Evolutionary conservation across 208 protist species (phyloP).

Genomic region (Acanthamoeba castellanii): DNA sequence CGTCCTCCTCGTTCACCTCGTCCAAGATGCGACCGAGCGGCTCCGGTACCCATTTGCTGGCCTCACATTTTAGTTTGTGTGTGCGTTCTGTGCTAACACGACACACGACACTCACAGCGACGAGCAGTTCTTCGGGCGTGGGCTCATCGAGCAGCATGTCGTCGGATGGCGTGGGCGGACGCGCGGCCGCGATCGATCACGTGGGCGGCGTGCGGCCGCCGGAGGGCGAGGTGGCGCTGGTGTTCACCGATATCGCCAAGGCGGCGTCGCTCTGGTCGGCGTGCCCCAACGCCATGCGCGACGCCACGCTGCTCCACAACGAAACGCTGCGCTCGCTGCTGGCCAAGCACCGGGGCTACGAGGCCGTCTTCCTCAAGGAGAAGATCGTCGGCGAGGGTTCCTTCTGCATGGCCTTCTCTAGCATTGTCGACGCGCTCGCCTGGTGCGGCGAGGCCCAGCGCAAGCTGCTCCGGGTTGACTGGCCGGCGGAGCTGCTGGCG

Average conservation of each 20-base stretch:
- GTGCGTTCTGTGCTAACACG: neutral
- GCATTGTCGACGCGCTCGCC: neutral
- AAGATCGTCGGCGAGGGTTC: slow-evolving; percentile 58
- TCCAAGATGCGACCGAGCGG: neutral
- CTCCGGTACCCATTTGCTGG: neutral
- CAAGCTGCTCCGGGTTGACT: slow-evolving; percentile 28
- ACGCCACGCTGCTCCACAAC: slow-evolving; percentile 72
- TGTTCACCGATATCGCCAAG: slow-evolving; percentile 52
- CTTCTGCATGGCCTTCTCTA: slow-evolving; percentile 59
- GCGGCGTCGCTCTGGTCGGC: slow-evolving; percentile 50
- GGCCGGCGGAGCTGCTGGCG: slow-evolving; percentile 7
- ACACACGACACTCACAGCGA: neutral
- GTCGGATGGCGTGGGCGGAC: neutral
- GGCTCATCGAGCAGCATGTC: neutral
- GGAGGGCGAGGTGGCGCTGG: slow-evolving; percentile 43
- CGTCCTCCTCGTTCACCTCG: neutral
- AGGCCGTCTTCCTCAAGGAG: slow-evolving; percentile 18
- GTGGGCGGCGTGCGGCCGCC: slow-evolving; percentile 3
- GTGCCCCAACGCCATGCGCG: slow-evolving; percentile 52
- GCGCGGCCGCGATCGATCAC: neutral
- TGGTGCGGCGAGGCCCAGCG: slow-evolving; percentile 24
- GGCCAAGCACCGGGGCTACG: slow-evolving; percentile 1
- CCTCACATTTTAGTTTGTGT: neutral
- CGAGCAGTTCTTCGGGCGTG: neutral
- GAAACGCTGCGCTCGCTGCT: neutral